Conservation (phyloP, 352 stramenopile species). For the Globisporangium nagaii region DNA sequence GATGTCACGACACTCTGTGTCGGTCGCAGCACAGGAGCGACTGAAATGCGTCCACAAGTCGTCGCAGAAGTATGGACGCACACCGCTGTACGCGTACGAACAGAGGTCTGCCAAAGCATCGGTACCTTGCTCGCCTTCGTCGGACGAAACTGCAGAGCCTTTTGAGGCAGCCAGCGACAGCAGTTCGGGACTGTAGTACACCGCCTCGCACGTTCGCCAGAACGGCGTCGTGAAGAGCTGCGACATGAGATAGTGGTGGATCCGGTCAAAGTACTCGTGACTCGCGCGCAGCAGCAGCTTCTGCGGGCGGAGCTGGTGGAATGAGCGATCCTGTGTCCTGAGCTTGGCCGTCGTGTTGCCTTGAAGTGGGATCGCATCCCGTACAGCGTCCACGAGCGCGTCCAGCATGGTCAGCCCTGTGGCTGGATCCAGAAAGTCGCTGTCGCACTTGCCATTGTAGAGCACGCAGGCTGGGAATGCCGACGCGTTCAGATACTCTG, state of each 20-base stretch:
- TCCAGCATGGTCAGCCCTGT: background rate
- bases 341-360: background rate
- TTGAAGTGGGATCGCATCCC: background rate
- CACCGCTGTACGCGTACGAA: background rate
- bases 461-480: conserved; percentile 3
- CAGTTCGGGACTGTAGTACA: conserved; percentile 6
- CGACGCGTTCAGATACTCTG: background rate
- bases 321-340: background rate
- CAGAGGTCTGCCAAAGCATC: conserved; percentile 2
- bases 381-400: background rate
- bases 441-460: background rate
- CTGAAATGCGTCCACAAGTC: conserved; percentile 7
- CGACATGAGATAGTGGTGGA: conserved; percentile 11
- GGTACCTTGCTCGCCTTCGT: too few relatives aligned
- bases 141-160: too few relatives aligned
- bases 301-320: background rate
- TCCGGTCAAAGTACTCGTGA: conserved; percentile 6
- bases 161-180: background rate
- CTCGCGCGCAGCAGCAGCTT: background rate
- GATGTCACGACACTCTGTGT: background rate
- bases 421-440: background rate
- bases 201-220: background rate
- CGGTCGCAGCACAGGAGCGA: background rate
- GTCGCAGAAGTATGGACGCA: conserved; percentile 10
- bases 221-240: conserved; percentile 1